These are phyloP conservation scores for Xenosphaeropsis pyriputrescens DNA, from an alignment of 2,329 filamentous ascomycete genomes.

Conservation along the genomic window DNA sequence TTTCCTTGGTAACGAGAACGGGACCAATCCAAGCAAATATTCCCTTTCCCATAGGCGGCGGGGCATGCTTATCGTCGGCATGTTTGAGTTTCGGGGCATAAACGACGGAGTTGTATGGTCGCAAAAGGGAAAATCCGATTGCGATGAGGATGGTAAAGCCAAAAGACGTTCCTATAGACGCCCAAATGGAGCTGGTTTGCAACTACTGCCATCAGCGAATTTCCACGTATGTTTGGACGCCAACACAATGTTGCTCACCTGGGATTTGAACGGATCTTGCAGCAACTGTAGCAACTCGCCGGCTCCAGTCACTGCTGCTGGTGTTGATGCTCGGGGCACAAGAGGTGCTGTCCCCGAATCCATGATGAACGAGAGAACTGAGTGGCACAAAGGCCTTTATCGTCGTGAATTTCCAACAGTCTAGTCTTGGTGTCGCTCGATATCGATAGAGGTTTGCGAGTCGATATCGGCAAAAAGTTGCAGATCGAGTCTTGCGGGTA, in stretches of 20 bases:
- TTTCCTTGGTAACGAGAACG: slow-evolving; percentile 63
- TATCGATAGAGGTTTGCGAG: too few species aligned
- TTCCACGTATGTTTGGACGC: background rate
- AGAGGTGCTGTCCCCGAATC: too few species aligned
- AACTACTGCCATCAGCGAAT: slow-evolving; percentile 7
- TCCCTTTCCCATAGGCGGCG: slow-evolving; percentile 75
- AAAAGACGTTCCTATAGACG: slow-evolving; percentile 68
- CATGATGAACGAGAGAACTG: too few species aligned
- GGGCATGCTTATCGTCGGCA: slow-evolving; percentile 78
- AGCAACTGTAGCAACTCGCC: slow-evolving; percentile 13
- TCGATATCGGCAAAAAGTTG: too few species aligned
- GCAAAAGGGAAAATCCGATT: slow-evolving; percentile 72
- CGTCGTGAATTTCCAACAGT: too few species aligned
- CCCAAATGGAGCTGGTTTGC: slow-evolving; percentile 47
- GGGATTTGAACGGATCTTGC: slow-evolving; percentile 13
- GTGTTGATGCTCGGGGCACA: too few species aligned
- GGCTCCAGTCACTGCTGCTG: slow-evolving; percentile 3
- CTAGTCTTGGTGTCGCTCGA: too few species aligned
- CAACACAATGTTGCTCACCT: slow-evolving; percentile 5
- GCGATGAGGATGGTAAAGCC: slow-evolving; percentile 61
- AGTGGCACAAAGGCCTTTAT: too few species aligned
- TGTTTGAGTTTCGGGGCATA: slow-evolving; percentile 92
- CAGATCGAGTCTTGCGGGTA: too few species aligned
- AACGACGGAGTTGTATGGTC: slow-evolving; percentile 81
- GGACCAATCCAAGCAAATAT: slow-evolving; percentile 78